phyloP scores from a whole-genome alignment of 345 rosid genomes.

The Aethionema arabicum region DNA sequence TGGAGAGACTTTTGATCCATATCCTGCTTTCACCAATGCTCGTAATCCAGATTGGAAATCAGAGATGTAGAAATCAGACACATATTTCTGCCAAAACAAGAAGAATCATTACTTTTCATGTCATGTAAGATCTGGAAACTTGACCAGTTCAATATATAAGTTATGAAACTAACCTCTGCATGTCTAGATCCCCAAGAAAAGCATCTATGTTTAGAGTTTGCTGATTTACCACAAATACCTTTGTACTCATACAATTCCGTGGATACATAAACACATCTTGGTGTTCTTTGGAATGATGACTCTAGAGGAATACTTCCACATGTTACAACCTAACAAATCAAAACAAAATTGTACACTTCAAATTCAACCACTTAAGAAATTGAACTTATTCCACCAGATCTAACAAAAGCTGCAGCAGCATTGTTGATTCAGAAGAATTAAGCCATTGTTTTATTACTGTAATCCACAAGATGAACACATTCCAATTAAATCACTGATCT shows the following conservation, averaged over 20 bases:
- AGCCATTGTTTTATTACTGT: constrained; percentile 4
- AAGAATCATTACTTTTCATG: constrained; percentile 10
- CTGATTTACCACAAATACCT: constrained; percentile 74
- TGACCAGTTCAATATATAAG: neutral
- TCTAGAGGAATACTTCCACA: constrained; percentile 94
- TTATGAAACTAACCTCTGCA: constrained; percentile 54
- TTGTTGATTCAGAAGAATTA: constrained; percentile 11
- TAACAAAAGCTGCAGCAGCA: constrained; percentile 9
- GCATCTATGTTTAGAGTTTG: constrained; percentile 68
- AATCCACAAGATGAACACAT: constrained; percentile 5
- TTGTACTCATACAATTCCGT: constrained; percentile 75
- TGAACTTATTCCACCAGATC: neutral
- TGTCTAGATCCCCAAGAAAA: constrained; percentile 89
- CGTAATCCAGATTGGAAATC: constrained; percentile 92
- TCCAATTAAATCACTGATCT: neutral
- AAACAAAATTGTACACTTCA: neutral
- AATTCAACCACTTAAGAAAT: neutral
- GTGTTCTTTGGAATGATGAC: constrained; percentile 74
- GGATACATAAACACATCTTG: constrained; percentile 81
- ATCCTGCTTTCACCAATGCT: constrained; percentile 88
- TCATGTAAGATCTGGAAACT: neutral
- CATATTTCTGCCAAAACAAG: constrained; percentile 59
- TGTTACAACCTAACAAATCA: constrained; percentile 64
- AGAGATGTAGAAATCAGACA: constrained; percentile 87
- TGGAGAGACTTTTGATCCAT: constrained; percentile 88